A percentile compares a stretch with the other conserved stretches of the same genome.
Evolutionary conservation across 192 early-diverging fungal species (phyloP).

Genomic region (Entophlyctis helioformis): DNA sequence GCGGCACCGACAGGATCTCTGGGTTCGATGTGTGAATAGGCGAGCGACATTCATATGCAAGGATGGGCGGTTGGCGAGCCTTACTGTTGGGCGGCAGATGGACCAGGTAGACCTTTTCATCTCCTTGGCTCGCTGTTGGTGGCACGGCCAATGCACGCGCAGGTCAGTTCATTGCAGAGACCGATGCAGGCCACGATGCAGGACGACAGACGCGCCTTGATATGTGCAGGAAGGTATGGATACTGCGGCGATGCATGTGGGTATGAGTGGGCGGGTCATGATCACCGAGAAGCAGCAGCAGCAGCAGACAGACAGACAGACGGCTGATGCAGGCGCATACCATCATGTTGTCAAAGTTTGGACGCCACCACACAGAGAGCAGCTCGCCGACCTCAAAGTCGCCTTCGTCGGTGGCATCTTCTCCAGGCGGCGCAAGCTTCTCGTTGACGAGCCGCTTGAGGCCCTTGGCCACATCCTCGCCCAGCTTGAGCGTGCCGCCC

Average conservation of each 20-base stretch:
- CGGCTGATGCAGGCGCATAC: conserved; percentile 38
- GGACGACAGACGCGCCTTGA: no score
- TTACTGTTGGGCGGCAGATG: conserved; percentile 61
- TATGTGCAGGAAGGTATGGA: conserved; percentile 66
- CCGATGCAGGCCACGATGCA: no score
- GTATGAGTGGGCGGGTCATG: no score
- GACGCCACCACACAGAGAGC: conserved; percentile 59
- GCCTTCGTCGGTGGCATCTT: conserved; percentile 9
- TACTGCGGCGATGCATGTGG: conserved; percentile 50
- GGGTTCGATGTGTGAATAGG: not conserved
- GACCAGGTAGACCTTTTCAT: conserved; percentile 59
- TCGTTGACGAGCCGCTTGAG: conserved; percentile 47
- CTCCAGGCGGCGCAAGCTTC: conserved; percentile 35
- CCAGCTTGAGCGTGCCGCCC: conserved; percentile 58
- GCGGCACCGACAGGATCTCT: conserved; percentile 61
- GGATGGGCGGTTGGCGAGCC: not conserved
- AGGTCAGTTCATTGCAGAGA: no score
- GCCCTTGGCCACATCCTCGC: conserved; percentile 62
- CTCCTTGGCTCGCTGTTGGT: conserved; percentile 55
- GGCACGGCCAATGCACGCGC: not conserved
- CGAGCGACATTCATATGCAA: no score
- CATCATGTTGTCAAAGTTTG: conserved; percentile 67
- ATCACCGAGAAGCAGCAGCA: not conserved
- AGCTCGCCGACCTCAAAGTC: conserved; percentile 70
- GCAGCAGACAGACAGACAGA: no score